Percentiles rank a stretch among this genome's conserved stretches.
Conservation (phyloP, 768 basidiomycete genomes). For the Termitomyces sp. region DNA sequence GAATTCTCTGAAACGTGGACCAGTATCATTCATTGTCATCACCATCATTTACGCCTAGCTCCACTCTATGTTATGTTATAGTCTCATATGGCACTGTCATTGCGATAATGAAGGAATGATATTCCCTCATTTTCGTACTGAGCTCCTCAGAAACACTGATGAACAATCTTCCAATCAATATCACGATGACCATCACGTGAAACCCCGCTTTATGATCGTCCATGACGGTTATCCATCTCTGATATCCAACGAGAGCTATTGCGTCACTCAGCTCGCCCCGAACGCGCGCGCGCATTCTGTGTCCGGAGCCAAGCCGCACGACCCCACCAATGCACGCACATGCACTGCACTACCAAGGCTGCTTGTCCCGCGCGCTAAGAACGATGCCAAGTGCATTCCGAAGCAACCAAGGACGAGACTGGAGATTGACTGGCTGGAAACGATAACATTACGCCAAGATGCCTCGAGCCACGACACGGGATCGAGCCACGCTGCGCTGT, state of each 20-base stretch:
- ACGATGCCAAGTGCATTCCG: background rate
- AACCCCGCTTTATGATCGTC: background rate
- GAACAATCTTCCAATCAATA: background rate
- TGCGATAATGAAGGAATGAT: no score
- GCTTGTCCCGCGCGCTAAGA: background rate
- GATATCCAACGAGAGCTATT: background rate
- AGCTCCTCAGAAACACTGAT: background rate
- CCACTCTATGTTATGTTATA: no score
- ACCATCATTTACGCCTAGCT: no score
- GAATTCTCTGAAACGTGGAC: no score
- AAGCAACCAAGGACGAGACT: background rate
- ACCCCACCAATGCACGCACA: background rate
- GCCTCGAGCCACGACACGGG: no score
- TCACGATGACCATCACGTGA: background rate
- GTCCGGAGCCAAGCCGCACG: background rate
- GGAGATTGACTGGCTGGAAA: no score
- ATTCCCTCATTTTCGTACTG: no score
- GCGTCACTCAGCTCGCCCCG: background rate
- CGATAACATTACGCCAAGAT: no score
- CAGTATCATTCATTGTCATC: no score
- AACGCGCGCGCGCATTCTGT: background rate
- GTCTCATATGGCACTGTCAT: no score
- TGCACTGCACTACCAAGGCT: background rate
- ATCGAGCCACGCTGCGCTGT: no score
- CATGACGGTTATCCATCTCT: background rate